Evolutionary conservation across 129 eudicot genomes (phyloP).

Genomic region (Escallonia herrerae): DNA sequence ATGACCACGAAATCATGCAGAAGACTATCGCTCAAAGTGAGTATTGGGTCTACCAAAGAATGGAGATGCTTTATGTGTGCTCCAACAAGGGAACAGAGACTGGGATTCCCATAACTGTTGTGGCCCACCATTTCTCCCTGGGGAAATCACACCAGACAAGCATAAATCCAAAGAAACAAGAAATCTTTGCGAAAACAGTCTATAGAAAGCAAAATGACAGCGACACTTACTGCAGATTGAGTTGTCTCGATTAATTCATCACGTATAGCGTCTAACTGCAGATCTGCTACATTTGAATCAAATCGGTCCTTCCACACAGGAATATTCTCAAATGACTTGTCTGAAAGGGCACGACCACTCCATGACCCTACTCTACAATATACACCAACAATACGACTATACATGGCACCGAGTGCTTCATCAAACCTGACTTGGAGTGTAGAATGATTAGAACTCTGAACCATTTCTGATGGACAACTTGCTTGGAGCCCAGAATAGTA

Average conservation of each 20-base stretch:
- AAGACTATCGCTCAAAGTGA: conserved; percentile 56
- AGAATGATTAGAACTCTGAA: conserved; percentile 4
- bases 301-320: conserved; percentile 39
- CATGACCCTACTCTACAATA: conserved; percentile 29
- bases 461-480: conserved; percentile 16
- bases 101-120: conserved; percentile 19
- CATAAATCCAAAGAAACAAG: background rate
- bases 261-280: conserved; percentile 46
- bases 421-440: conserved; percentile 32
- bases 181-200: background rate
- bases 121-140: conserved; percentile 53
- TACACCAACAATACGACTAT: conserved; percentile 26
- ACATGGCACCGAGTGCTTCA: conserved; percentile 35
- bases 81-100: conserved; percentile 19
- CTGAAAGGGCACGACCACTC: conserved; percentile 27
- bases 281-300: conserved; percentile 32
- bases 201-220: background rate
- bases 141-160: conserved; percentile 6
- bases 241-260: conserved; percentile 40
- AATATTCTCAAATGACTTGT: conserved; percentile 42
- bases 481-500: conserved; percentile 24
- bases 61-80: conserved; percentile 48
- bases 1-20: conserved; percentile 64
- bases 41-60: conserved; percentile 38
- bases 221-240: conserved; percentile 53